These are phyloP conservation scores for Candida krabiensis DNA, from an alignment of 805 yeast species.

Conservation along the genomic window DNA sequence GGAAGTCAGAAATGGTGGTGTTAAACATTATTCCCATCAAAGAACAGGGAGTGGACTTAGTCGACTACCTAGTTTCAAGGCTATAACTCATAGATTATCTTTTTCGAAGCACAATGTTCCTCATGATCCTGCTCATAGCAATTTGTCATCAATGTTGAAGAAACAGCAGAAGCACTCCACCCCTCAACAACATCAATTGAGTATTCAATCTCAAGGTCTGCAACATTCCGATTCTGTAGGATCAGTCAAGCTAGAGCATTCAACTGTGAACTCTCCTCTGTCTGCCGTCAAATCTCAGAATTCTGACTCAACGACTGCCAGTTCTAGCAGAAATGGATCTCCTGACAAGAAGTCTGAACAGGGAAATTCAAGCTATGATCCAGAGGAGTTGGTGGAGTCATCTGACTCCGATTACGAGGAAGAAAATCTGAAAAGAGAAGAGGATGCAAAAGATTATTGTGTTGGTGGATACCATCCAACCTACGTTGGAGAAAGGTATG, in stretches of 20 bases:
- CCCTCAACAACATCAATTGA: conserved; percentile 7
- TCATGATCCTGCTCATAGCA: conserved; percentile 17
- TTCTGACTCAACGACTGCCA: too few species aligned
- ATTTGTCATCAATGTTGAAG: conserved; percentile 23
- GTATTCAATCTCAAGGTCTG: neutral
- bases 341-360: neutral
- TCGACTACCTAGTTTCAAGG: conserved; percentile 17
- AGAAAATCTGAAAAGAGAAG: conserved; percentile 41
- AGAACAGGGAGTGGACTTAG: conserved; percentile 7
- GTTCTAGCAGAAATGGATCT: too few species aligned
- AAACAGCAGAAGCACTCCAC: conserved; percentile 10
- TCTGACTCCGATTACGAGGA: conserved; percentile 26
- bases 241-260: too few species aligned
- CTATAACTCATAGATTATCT: conserved; percentile 27
- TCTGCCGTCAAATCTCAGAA: too few species aligned
- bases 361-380: conserved; percentile 10
- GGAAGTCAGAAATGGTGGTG: neutral
- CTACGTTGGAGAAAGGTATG: conserved; percentile 52
- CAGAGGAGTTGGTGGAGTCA: conserved; percentile 28
- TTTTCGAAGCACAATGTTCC: conserved; percentile 27
- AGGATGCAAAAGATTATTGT: conserved; percentile 51
- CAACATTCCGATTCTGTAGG: neutral
- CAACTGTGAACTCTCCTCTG: too few species aligned
- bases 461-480: conserved; percentile 70
- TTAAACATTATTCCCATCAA: conserved; percentile 5